Percentiles rank a stretch among this genome's conserved stretches.
phyloP scores from a whole-genome alignment of 345 rosid genomes.

The Nephelium lappaceum region DNA sequence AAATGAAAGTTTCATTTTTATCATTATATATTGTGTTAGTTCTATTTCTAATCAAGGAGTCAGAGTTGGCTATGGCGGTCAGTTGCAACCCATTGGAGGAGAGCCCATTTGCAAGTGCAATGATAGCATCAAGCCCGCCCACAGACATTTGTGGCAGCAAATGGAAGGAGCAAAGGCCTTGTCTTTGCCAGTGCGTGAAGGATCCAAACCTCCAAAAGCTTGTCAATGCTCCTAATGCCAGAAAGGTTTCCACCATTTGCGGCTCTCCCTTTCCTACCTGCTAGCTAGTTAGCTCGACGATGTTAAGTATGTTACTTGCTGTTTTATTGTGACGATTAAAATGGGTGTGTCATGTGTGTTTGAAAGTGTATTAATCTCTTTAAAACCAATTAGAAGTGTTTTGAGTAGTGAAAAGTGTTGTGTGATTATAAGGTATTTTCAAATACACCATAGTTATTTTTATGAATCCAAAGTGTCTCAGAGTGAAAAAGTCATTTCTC shows the following conservation, averaged over 20 bases:
- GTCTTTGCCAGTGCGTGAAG: conserved; percentile 29
- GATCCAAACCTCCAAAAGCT: conserved; percentile 12
- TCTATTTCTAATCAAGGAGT: neutral
- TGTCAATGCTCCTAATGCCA: conserved; percentile 30
- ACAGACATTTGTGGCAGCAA: conserved; percentile 17
- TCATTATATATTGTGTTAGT: conserved; percentile 3
- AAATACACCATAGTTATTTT: too few relatives aligned
- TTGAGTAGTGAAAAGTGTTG: too few relatives aligned
- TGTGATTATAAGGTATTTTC: too few relatives aligned
- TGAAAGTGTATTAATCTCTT: too few relatives aligned
- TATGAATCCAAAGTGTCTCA: too few relatives aligned
- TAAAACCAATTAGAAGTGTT: too few relatives aligned
- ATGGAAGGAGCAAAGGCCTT: conserved; percentile 24
- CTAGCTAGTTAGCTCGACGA: neutral
- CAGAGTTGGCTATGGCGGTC: neutral
- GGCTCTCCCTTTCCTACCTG: conserved; percentile 22
- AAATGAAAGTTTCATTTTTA: conserved; percentile 11
- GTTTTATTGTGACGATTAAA: too few relatives aligned
- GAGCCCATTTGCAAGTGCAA: conserved; percentile 19
- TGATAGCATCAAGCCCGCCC: too few relatives aligned
- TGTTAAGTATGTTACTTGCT: too few relatives aligned
- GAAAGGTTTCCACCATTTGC: conserved; percentile 20
- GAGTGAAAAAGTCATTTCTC: too few relatives aligned
- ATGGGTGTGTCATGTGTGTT: too few relatives aligned
- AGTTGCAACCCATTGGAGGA: conserved; percentile 26